Conservation (phyloP, 2,329 filamentous ascomycete species). For the Colletotrichum karsti region DNA sequence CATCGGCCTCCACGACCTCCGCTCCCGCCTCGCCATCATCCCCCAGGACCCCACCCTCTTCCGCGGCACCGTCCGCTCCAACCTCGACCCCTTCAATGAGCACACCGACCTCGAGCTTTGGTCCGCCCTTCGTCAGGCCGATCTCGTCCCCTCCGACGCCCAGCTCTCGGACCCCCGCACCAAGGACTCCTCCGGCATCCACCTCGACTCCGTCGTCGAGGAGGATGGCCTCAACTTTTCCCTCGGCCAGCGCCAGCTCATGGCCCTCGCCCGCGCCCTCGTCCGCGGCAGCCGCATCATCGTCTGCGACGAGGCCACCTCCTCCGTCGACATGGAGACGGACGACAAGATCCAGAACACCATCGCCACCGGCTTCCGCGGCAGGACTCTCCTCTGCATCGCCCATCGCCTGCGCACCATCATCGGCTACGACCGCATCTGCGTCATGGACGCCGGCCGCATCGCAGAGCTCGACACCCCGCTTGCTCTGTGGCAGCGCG, state of each 20-base stretch:
- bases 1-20: slow-evolving; percentile 78
- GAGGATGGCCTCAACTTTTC: slow-evolving; percentile 98
- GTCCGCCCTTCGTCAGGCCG: slow-evolving; percentile 79
- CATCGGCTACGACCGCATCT: slow-evolving; percentile 92
- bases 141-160: slow-evolving; percentile 66
- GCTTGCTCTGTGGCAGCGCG: slow-evolving; percentile 71
- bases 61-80: slow-evolving; percentile 80
- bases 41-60: slow-evolving; percentile 88
- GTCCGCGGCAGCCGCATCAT: slow-evolving; percentile 91
- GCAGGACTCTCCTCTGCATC: slow-evolving; percentile 90
- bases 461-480: slow-evolving; percentile 91
- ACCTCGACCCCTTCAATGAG: slow-evolving; percentile 83
- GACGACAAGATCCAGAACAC: slow-evolving; percentile 94
- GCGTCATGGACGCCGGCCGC: slow-evolving; percentile 89
- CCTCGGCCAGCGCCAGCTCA: slow-evolving; percentile 91
- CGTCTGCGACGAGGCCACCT: slow-evolving; percentile 96
- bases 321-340: slow-evolving; percentile 93
- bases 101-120: slow-evolving; percentile 82
- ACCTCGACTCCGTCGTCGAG: slow-evolving; percentile 86
- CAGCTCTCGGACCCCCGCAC: slow-evolving; percentile 30
- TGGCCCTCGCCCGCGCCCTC: slow-evolving; percentile 91
- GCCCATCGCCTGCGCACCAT: slow-evolving; percentile 93
- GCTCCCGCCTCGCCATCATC: slow-evolving; percentile 82
- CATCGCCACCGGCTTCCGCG: slow-evolving; percentile 84
- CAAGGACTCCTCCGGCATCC: slow-evolving; percentile 66